Evolutionary conservation across 106 monocot genomes (phyloP).

Genomic region (Alisma plantagoaquatica): DNA sequence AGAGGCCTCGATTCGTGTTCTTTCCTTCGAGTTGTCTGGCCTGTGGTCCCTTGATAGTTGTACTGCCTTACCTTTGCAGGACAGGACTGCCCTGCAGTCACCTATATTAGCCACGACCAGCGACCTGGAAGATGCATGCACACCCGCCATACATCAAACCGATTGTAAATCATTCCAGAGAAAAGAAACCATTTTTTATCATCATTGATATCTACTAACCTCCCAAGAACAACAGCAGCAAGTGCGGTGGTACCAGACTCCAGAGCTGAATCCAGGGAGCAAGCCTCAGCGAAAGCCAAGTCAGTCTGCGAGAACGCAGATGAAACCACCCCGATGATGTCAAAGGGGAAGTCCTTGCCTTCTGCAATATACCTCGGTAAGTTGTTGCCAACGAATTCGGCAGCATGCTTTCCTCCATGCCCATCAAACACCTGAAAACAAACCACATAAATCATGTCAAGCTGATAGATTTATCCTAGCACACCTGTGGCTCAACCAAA

Average conservation of each 20-base stretch:
- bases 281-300: slow-evolving; percentile 79
- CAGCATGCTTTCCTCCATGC: slow-evolving; percentile 91
- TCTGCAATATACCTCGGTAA: slow-evolving; percentile 55
- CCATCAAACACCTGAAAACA: slow-evolving; percentile 96
- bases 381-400: slow-evolving; percentile 72
- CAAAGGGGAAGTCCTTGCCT: slow-evolving; percentile 46
- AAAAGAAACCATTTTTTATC: background rate
- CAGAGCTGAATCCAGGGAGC: slow-evolving; percentile 54
- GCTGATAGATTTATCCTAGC: too few relatives aligned
- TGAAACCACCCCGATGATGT: slow-evolving; percentile 57
- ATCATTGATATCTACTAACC: slow-evolving; percentile 34
- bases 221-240: slow-evolving; percentile 69
- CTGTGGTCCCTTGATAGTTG: slow-evolving; percentile 85
- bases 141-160: background rate
- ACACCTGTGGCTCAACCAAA: too few relatives aligned
- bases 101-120: slow-evolving; percentile 87
- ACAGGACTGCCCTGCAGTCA: slow-evolving; percentile 81
- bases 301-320: slow-evolving; percentile 83
- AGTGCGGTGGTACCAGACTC: slow-evolving; percentile 85
- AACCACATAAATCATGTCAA: too few relatives aligned
- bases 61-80: slow-evolving; percentile 66
- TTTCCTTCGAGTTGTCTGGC: slow-evolving; percentile 38
- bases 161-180: background rate
- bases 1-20: slow-evolving; percentile 47
- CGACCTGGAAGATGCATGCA: slow-evolving; percentile 22